phyloP scores from a whole-genome alignment of 2,329 filamentous ascomycete species.

The Colletotrichum coccodes region DNA sequence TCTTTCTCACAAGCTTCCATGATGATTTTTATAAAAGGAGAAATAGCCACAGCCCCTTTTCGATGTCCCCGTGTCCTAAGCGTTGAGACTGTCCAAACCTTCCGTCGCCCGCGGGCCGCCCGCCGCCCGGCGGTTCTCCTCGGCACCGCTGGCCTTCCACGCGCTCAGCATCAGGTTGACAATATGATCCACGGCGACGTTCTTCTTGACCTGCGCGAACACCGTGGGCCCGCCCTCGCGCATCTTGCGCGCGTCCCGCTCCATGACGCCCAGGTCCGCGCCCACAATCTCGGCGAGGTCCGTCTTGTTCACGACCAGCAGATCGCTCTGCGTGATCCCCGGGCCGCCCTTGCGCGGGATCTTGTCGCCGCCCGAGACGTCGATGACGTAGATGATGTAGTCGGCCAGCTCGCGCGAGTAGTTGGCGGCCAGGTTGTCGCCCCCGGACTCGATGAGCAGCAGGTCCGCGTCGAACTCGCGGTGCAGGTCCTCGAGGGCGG shows the following conservation, averaged over 20 bases:
- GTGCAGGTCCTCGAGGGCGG: constrained; percentile 90
- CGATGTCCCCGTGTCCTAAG: background rate
- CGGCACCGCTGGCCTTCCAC: constrained; percentile 90
- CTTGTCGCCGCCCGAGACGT: constrained; percentile 96
- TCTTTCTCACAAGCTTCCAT: background rate
- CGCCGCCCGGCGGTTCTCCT: constrained; percentile 62
- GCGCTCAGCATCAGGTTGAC: constrained; percentile 88
- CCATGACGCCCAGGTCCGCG: constrained; percentile 93
- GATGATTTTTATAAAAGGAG: background rate
- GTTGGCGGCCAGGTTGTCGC: constrained; percentile 97
- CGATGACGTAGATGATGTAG: constrained; percentile 98
- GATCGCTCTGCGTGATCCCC: constrained; percentile 94
- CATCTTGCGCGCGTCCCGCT: constrained; percentile 93
- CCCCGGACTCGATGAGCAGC: constrained; percentile 93
- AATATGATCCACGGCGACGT: constrained; percentile 85
- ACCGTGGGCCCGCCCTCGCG: constrained; percentile 94
- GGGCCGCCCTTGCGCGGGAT: constrained; percentile 95
- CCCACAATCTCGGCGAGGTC: constrained; percentile 92
- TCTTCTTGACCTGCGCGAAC: constrained; percentile 97
- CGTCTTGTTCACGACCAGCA: constrained; percentile 97
- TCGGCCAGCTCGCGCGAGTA: constrained; percentile 95
- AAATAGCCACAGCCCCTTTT: background rate
- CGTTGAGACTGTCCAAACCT: constrained; percentile 59
- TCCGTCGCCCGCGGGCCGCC: constrained; percentile 69
- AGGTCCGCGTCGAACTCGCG: constrained; percentile 81